phyloP scores from a whole-genome alignment of 768 basidiomycete genomes.

The Lactifluus echinatus region DNA sequence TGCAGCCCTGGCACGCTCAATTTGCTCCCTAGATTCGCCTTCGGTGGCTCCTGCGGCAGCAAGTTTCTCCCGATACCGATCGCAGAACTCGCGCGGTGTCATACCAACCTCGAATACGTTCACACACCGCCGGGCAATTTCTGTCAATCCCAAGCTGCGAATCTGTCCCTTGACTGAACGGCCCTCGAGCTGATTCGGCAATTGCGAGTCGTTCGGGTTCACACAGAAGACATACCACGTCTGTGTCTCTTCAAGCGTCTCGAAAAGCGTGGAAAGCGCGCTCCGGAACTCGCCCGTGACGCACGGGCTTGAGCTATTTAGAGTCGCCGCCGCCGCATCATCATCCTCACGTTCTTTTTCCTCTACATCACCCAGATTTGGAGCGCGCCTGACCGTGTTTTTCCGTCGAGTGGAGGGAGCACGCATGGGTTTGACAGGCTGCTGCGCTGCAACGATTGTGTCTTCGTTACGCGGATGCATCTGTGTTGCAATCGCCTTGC shows the following conservation, averaged over 20 bases:
- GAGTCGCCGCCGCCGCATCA: conserved; percentile 25
- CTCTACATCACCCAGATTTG: conserved; percentile 37
- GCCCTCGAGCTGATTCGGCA: conserved; percentile 91
- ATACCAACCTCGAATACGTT: conserved; percentile 78
- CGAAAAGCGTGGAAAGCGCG: conserved; percentile 78
- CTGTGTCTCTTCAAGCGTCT: conserved; percentile 83
- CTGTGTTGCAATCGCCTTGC: conserved; percentile 84
- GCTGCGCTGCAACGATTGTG: conserved; percentile 91
- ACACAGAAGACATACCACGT: conserved; percentile 89
- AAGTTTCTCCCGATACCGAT: conserved; percentile 69
- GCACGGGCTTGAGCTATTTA: conserved; percentile 44
- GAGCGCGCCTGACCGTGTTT: conserved; percentile 56
- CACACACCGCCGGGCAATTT: conserved; percentile 59
- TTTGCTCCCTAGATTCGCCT: conserved; percentile 49
- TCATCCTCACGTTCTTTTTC: conserved; percentile 44
- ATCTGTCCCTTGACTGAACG: conserved; percentile 90
- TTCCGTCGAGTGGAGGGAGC: conserved; percentile 85
- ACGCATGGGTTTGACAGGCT: conserved; percentile 89
- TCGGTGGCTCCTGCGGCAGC: conserved; percentile 46
- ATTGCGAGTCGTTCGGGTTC: conserved; percentile 90
- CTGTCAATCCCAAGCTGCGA: conserved; percentile 66
- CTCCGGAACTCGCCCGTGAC: conserved; percentile 84
- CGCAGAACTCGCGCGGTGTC: conserved; percentile 78
- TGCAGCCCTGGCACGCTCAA: conserved; percentile 48
- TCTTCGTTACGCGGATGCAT: conserved; percentile 90